phyloP scores from a whole-genome alignment of 164 flowering plant species.

The Tinospora cordifolia region DNA sequence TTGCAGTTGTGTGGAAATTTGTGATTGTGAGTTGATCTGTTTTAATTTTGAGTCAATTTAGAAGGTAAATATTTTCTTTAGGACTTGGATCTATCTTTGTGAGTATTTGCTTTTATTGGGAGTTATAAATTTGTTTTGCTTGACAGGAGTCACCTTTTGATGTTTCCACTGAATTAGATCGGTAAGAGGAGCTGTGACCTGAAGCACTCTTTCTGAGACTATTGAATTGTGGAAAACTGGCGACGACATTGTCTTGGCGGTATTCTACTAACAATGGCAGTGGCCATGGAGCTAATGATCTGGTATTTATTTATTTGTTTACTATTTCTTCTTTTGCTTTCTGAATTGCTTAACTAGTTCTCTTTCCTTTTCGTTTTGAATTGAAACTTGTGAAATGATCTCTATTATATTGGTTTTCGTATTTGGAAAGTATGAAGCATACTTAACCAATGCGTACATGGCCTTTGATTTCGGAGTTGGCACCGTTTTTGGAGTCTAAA shows the following conservation, averaged over 20 bases:
- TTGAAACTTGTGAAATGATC: not conserved
- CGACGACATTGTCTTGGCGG: constrained; percentile 66
- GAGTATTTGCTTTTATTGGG: not conserved
- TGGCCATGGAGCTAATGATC: constrained; percentile 48
- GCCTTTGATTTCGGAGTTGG: not conserved
- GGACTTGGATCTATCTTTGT: constrained; percentile 8
- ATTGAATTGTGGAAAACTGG: constrained; percentile 47
- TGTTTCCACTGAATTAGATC: constrained; percentile 30
- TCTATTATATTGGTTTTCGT: not conserved
- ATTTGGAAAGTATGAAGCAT: not conserved
- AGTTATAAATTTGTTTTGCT: not conserved
- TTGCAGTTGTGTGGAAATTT: not conserved
- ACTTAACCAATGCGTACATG: not conserved
- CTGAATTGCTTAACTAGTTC: not conserved
- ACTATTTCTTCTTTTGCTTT: not conserved
- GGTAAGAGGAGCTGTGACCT: constrained; percentile 23
- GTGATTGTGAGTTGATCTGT: not conserved
- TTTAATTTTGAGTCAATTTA: not conserved
- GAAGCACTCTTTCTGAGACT: constrained; percentile 17
- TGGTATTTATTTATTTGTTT: constrained; percentile 27
- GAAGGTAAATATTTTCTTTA: not conserved
- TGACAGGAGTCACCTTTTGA: constrained; percentile 30
- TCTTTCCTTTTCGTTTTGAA: not conserved
- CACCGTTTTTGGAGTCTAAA: not conserved
- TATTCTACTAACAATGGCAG: constrained; percentile 53